Evolutionary conservation across 2,329 filamentous ascomycete genomes (phyloP), one percentile per base, ranked within the genome.

Genomic region (Talaromyces sp.): DNA sequence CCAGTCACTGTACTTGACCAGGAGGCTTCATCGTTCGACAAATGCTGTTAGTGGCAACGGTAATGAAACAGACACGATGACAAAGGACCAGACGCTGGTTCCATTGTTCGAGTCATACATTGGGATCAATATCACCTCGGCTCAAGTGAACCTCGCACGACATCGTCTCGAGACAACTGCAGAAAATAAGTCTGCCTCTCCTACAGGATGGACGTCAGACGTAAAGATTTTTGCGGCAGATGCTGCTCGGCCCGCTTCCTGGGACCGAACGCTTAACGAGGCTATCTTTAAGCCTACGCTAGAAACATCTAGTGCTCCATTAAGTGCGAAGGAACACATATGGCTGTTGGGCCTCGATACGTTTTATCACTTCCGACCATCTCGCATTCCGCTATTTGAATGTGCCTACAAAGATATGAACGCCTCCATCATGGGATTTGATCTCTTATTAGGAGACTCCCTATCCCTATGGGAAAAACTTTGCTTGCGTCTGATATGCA

Each of bases 291-390:
- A 36, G 31, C 58, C 27, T 34, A 43, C 15, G 40, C 58, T 19
- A 34, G 34, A 34, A 59, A 68, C 63, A 0, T 54, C 27, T 19
- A 31, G 7, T 54, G 17, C 51, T 54, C 22, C 51, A 29, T 17
- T 11, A 2, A n/a, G 8, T 27, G 29, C 13, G 15, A 27, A 64
- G 15, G 17, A n/a, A 19, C 73, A 84, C 59, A 69, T 72, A n/a
- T 86, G 84, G 84, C 74, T 87, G 0, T 76, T 87, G 1, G 85
- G 81, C 0, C 77, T 87, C 0, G 85, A 87, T 70, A 84, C 84
- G 2, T 71, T 86, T 5, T 87, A 88, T 63, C 84, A 87, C 70
- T 87, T 87, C 69, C 76, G 75, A 0, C 85, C 85, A 0, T 86
- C 84, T 0, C 76, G 85, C 15, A 76, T 73, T 63, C 79, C 81